These are phyloP conservation scores for Geranium brycei DNA, from an alignment of 345 rosid genomes.

Conservation along the genomic window DNA sequence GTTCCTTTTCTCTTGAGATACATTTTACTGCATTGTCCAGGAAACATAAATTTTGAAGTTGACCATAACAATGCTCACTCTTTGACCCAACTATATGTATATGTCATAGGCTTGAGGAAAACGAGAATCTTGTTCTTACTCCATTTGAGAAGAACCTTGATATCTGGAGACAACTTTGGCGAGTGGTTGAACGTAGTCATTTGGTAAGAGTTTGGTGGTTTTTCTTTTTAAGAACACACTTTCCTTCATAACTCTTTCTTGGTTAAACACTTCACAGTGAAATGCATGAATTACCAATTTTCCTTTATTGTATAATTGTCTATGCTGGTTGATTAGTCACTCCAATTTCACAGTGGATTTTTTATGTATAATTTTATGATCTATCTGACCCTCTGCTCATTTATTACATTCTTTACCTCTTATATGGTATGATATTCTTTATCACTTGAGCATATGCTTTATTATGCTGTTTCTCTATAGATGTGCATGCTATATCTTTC, in stretches of 20 bases:
- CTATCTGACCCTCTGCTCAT: too few relatives aligned
- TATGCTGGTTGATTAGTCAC: too few relatives aligned
- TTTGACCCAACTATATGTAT: constrained; percentile 2
- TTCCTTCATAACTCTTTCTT: not conserved
- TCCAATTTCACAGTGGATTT: too few relatives aligned
- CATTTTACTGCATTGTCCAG: too few relatives aligned
- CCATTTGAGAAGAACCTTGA: constrained; percentile 97
- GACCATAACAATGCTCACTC: not conserved
- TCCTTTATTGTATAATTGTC: too few relatives aligned
- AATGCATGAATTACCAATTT: not conserved
- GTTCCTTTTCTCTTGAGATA: not conserved
- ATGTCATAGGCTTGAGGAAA: constrained; percentile 73
- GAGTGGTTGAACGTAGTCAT: constrained; percentile 93
- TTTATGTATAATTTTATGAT: too few relatives aligned
- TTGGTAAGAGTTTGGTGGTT: constrained; percentile 24
- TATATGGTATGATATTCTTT: not conserved
- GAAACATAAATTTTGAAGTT: not conserved
- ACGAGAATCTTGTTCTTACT: constrained; percentile 81
- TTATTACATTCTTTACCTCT: not conserved
- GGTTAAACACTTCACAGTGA: not conserved
- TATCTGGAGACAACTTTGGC: constrained; percentile 99
- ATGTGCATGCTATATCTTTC: not conserved
- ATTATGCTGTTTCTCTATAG: not conserved
- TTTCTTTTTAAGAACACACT: not conserved
- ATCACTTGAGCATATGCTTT: not conserved